Evolutionary conservation across 495 filamentous ascomycete genomes (phyloP).

Genomic region (Penicillium mononematosum): DNA sequence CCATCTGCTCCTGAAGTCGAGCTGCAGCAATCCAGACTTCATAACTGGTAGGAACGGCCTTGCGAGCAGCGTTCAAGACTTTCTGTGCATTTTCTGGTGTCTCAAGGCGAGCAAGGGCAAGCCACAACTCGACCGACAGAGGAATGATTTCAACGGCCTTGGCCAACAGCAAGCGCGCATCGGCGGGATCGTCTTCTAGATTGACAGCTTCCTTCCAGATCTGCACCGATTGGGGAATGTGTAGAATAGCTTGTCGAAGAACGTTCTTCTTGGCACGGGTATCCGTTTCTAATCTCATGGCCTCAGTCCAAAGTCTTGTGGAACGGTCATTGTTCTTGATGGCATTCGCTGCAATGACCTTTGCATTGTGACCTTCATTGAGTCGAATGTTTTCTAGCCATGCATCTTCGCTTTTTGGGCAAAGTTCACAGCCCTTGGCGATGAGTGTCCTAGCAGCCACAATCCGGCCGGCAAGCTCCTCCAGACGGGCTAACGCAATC

Average conservation of each 20-base stretch:
- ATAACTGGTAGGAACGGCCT: constrained; percentile 85
- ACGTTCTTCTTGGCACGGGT: constrained; percentile 83
- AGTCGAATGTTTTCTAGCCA: constrained; percentile 95
- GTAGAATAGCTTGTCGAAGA: constrained; percentile 79
- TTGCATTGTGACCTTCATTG: constrained; percentile 88
- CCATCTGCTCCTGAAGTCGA: constrained; percentile 88
- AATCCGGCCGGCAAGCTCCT: constrained; percentile 87
- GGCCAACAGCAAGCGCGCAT: constrained; percentile 81
- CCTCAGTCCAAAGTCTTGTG: constrained; percentile 86
- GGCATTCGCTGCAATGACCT: constrained; percentile 91
- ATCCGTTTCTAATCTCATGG: constrained; percentile 88
- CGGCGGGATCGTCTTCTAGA: constrained; percentile 81
- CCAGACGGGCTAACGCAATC: constrained; percentile 90
- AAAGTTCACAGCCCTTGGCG: constrained; percentile 79
- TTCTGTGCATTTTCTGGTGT: constrained; percentile 86
- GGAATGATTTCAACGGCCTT: constrained; percentile 95
- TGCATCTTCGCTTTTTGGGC: constrained; percentile 89
- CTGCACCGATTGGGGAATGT: constrained; percentile 85
- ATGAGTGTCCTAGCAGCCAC: constrained; percentile 84
- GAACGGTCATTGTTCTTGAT: constrained; percentile 89
- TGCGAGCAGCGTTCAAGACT: constrained; percentile 92
- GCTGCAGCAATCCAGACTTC: constrained; percentile 96
- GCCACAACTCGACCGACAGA: constrained; percentile 88
- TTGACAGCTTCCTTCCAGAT: constrained; percentile 99
- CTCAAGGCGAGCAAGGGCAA: constrained; percentile 87